phyloP scores from a whole-genome alignment of 495 filamentous ascomycete genomes.

The Hypoxylon cercidicola region DNA sequence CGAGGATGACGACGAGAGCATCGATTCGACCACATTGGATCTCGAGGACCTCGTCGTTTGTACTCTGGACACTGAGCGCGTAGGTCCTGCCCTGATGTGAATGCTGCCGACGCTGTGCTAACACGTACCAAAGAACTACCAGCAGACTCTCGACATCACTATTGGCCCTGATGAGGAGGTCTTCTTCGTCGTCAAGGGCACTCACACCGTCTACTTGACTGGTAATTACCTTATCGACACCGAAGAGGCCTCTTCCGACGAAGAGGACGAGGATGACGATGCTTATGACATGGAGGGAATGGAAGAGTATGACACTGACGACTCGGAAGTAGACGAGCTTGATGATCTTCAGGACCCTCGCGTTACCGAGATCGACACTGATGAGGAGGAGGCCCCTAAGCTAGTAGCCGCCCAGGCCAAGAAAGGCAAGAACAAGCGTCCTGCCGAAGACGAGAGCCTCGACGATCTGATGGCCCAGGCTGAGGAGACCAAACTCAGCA shows the following conservation, averaged over 20 bases:
- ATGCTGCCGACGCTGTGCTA: constrained; percentile 35
- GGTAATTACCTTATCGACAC: constrained; percentile 86
- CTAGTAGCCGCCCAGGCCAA: constrained; percentile 68
- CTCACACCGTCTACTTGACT: constrained; percentile 88
- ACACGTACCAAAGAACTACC: constrained; percentile 74
- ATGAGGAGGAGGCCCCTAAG: constrained; percentile 84
- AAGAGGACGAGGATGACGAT: constrained; percentile 75
- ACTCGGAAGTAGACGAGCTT: constrained; percentile 83
- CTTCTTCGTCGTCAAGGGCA: constrained; percentile 91
- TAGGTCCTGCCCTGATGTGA: constrained; percentile 39
- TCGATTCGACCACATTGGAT: constrained; percentile 55
- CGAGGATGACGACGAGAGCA: constrained; percentile 69
- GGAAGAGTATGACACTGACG: constrained; percentile 70
- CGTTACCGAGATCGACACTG: constrained; percentile 84
- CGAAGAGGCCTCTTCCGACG: constrained; percentile 65
- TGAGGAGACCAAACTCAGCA: constrained; percentile 75
- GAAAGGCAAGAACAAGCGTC: constrained; percentile 89
- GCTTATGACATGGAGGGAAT: constrained; percentile 72
- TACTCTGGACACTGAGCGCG: constrained; percentile 82
- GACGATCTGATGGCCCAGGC: constrained; percentile 78
- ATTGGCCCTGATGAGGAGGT: constrained; percentile 85
- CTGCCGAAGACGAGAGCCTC: constrained; percentile 79
- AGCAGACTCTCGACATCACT: constrained; percentile 94
- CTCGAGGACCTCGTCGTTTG: constrained; percentile 91
- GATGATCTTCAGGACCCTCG: constrained; percentile 83